Conservation (phyloP, 139 green algal species). For the Chlorella vulgaris region DNA sequence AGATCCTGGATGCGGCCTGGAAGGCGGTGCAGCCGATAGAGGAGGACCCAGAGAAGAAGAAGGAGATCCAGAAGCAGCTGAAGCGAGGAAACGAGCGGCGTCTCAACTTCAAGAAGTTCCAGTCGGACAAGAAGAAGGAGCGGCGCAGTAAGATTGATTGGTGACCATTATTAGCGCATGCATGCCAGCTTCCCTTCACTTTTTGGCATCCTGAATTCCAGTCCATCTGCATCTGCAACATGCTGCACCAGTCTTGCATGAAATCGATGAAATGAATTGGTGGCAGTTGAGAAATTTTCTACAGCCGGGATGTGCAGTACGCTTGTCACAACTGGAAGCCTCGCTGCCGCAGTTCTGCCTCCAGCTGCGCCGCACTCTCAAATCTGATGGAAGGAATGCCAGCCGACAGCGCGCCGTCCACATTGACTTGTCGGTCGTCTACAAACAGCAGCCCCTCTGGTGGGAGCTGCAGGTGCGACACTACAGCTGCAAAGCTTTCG, state of each 20-base stretch:
- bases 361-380: slow-evolving; percentile 38
- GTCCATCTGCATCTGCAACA: no score
- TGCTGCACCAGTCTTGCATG: background rate
- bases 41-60: slow-evolving; percentile 80
- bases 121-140: slow-evolving; percentile 81
- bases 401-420: slow-evolving; percentile 36
- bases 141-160: slow-evolving; percentile 69
- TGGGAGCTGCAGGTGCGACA: slow-evolving; percentile 38
- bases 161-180: slow-evolving; percentile 15
- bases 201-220: no score
- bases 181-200: no score
- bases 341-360: slow-evolving; percentile 39
- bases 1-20: slow-evolving; percentile 80
- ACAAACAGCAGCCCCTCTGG: slow-evolving; percentile 65
- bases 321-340: slow-evolving; percentile 36
- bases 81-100: slow-evolving; percentile 79
- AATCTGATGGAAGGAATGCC: slow-evolving; percentile 61
- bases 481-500: slow-evolving; percentile 55
- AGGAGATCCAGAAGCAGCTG: slow-evolving; percentile 76
- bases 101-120: slow-evolving; percentile 79
- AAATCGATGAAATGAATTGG: no score
- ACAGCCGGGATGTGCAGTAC: background rate
- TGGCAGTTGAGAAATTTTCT: background rate
- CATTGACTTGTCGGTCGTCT: slow-evolving; percentile 67
- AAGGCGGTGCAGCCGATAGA: slow-evolving; percentile 75